phyloP scores from a whole-genome alignment of 2,329 filamentous ascomycete species.

The Coleophoma cylindrospora region DNA sequence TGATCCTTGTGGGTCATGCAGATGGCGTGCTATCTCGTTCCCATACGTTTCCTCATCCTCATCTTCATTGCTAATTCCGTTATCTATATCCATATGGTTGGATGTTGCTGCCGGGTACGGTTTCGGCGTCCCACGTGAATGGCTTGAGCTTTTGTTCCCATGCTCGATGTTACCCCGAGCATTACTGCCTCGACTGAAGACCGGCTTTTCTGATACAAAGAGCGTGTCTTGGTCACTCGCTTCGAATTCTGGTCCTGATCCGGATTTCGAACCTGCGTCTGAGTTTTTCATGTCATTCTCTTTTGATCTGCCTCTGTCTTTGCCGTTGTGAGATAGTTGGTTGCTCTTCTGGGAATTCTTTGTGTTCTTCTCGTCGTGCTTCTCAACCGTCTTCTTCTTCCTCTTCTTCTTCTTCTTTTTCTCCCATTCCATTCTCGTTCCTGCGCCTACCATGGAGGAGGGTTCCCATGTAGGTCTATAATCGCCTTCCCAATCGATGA shows the following conservation, averaged over 20 bases:
- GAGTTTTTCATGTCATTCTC: not conserved
- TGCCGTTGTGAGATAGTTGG: no score
- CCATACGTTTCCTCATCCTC: no score
- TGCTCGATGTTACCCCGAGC: no score
- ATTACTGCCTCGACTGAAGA: not conserved
- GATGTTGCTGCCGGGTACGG: no score
- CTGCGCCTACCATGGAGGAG: slow-evolving; percentile 12
- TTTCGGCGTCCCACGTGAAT: no score
- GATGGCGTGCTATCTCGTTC: no score
- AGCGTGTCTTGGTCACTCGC: not conserved
- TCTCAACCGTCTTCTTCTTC: not conserved
- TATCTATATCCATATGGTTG: no score
- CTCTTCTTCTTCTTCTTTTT: slow-evolving; percentile 1
- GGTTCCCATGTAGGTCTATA: slow-evolving; percentile 21
- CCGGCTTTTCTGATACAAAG: not conserved
- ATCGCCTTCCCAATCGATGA: slow-evolving; percentile 22
- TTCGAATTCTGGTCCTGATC: not conserved
- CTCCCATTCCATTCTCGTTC: slow-evolving; percentile 1
- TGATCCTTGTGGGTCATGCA: no score
- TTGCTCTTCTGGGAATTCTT: no score
- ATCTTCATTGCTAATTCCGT: no score
- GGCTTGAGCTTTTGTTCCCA: no score
- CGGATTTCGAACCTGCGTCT: not conserved
- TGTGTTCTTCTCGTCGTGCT: not conserved
- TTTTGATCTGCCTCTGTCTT: no score